A percentile compares a stretch with the other conserved stretches of the same genome.
Conservation (phyloP, 768 basidiomycete genomes). For the Mycena galericulata region DNA sequence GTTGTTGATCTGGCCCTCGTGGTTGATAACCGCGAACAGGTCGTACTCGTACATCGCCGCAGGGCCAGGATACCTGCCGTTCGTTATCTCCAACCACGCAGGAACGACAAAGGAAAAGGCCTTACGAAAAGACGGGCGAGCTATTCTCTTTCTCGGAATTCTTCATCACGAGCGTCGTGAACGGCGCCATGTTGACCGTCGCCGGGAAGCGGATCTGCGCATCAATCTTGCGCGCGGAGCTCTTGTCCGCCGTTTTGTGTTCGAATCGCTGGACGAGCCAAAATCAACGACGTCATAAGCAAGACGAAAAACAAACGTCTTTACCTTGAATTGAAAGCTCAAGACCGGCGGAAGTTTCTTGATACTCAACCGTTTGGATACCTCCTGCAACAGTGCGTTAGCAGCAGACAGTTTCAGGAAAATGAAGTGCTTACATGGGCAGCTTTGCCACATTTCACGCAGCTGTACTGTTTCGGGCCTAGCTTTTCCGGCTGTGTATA, state of each 20-base stretch:
- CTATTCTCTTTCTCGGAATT: conserved; percentile 59
- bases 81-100: not conserved
- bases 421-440: conserved; percentile 60
- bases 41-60: conserved; percentile 88
- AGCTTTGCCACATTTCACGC: conserved; percentile 82
- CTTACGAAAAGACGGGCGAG: conserved; percentile 41
- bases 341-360: conserved; percentile 89
- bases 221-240: conserved; percentile 87
- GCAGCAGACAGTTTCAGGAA: not conserved
- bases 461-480: conserved; percentile 85
- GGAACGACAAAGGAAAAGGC: no score
- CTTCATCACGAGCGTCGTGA: conserved; percentile 74
- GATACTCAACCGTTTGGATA: conserved; percentile 88
- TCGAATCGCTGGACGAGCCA: conserved; percentile 81
- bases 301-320: not conserved
- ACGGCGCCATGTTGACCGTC: conserved; percentile 89
- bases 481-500: conserved; percentile 90
- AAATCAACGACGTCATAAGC: not conserved
- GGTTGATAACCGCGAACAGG: conserved; percentile 92
- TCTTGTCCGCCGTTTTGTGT: conserved; percentile 79
- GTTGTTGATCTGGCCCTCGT: conserved; percentile 94
- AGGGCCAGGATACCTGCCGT: conserved; percentile 62
- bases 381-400: conserved; percentile 61
- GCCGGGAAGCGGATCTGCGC: conserved; percentile 85
- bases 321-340: conserved; percentile 95